Percentiles rank a stretch among this genome's conserved stretches.
These are phyloP conservation scores for Phanerodontia chrysosporium DNA, from an alignment of 768 basidiomycete genomes.

Conservation along the genomic window DNA sequence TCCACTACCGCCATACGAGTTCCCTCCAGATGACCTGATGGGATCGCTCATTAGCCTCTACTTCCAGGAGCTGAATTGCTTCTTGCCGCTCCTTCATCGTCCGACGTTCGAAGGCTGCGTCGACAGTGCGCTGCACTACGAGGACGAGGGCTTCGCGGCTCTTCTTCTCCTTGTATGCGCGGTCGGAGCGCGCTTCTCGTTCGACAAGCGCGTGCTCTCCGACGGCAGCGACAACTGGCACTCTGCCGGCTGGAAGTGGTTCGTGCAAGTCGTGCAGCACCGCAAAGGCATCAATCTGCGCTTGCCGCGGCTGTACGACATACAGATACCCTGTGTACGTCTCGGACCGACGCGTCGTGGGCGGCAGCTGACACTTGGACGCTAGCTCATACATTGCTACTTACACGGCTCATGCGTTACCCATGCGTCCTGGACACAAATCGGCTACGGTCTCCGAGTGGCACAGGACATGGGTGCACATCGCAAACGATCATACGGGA, in stretches of 20 bases:
- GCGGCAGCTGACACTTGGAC: not conserved
- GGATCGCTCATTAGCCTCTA: slow-evolving; percentile 38
- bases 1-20: slow-evolving; percentile 6
- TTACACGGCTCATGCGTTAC: slow-evolving; percentile 22
- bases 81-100: slow-evolving; percentile 39
- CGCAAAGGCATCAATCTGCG: slow-evolving; percentile 27
- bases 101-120: slow-evolving; percentile 38
- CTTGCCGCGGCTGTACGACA: slow-evolving; percentile 33
- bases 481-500: slow-evolving; percentile 28
- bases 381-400: slow-evolving; percentile 17
- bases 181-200: slow-evolving; percentile 37
- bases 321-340: slow-evolving; percentile 34
- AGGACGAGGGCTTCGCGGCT: slow-evolving; percentile 41
- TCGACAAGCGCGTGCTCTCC: slow-evolving; percentile 38
- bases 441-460: slow-evolving; percentile 37
- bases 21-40: slow-evolving; percentile 17
- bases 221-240: slow-evolving; percentile 16
- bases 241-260: slow-evolving; percentile 41
- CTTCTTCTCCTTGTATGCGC: slow-evolving; percentile 56
- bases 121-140: slow-evolving; percentile 31
- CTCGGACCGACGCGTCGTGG: slow-evolving; percentile 16
- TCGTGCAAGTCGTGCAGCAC: slow-evolving; percentile 34
- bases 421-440: slow-evolving; percentile 31
- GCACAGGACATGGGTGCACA: slow-evolving; percentile 56
- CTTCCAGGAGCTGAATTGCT: slow-evolving; percentile 34